Evolutionary conservation across 1,139 yeast genomes (phyloP), one percentile per base, ranked within the genome.

Genomic region (Geotrichum phurueaensis): DNA sequence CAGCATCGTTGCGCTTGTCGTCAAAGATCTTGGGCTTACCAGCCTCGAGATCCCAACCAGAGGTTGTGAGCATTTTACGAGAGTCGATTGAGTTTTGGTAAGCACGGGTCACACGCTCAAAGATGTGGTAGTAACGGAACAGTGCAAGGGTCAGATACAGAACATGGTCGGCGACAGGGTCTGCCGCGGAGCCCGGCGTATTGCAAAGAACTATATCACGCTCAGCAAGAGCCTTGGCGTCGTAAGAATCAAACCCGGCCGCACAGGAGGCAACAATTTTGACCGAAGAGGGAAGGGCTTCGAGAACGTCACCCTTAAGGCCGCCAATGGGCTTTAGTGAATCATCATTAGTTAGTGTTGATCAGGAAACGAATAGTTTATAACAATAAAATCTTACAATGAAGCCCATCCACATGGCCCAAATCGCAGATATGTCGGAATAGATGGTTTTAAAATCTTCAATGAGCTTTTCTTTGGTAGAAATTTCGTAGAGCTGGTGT

Each of bases 81-180:
- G 56, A 47, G 18, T 53, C 54, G n/a, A 76, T 75, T 0, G 89
- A 81, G 65, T 80, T 73, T 57, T 77, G 76, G 12, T 68, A 66
- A 6, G 68, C 64, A 56, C 78, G 74, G 53, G 85, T 74, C 31
- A 76, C 70, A 15, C 72, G 70, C 63, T 81, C 84, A 71, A 82
- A 83, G 23, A 80, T 71, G 2, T 80, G 75, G 64, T 85, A 83
- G 74, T 81, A 80, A 65, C 96, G 78, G 74, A 86, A 86, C 39
- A 86, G 80, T 48, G 82, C 77, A 63, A 88, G 72, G 0, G 89
- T 75, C 66, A 85, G 78, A 69, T 79, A 81, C 56, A 87, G 74
- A 0, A 86, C 95, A 62, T 84, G 73, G 66, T 89, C 96, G 1
- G 95, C 89, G 18, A 89, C 96, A 15, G 89, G 88, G 56, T 78